Conservation (phyloP, 2,329 filamentous ascomycete genomes). For the Exutisphaerella laricina region DNA sequence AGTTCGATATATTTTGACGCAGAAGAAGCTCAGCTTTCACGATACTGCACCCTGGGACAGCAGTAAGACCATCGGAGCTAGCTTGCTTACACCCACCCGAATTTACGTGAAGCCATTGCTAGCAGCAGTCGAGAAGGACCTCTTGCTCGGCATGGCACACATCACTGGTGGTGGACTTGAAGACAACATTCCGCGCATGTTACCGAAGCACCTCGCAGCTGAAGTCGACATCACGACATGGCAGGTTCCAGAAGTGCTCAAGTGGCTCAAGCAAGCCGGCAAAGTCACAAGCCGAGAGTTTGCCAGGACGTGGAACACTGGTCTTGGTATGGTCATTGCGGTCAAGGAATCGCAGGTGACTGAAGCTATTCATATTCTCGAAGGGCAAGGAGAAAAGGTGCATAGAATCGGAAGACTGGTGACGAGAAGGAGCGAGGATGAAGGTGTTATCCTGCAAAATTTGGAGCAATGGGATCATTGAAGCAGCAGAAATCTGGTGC, state of each 20-base stretch:
- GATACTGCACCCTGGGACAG: conserved; percentile 71
- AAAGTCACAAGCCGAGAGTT: conserved; percentile 74
- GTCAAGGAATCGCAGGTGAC: conserved; percentile 62
- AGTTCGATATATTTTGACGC: conserved; percentile 81
- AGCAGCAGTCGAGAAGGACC: conserved; percentile 52
- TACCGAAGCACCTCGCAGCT: conserved; percentile 71
- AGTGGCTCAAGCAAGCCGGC: conserved; percentile 73
- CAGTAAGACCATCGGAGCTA: conserved; percentile 60
- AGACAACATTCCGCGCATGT: conserved; percentile 93
- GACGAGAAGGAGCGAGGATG: conserved; percentile 47
- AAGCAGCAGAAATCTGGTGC: no score
- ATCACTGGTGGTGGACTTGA: conserved; percentile 91
- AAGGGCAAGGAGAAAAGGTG: conserved; percentile 68
- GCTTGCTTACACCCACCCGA: conserved; percentile 79
- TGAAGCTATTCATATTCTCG: conserved; percentile 55
- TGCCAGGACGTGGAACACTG: conserved; percentile 89
- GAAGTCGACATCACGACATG: conserved; percentile 73
- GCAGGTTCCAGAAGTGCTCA: conserved; percentile 72
- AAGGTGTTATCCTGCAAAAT: conserved; percentile 60
- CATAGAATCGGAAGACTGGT: conserved; percentile 69
- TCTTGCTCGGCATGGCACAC: conserved; percentile 89
- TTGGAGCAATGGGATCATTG: conserved; percentile 39
- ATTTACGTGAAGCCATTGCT: conserved; percentile 79
- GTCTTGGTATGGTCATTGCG: conserved; percentile 88
- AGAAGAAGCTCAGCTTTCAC: conserved; percentile 65